phyloP scores from a whole-genome alignment of 768 basidiomycete genomes.

The Russula sp. region DNA sequence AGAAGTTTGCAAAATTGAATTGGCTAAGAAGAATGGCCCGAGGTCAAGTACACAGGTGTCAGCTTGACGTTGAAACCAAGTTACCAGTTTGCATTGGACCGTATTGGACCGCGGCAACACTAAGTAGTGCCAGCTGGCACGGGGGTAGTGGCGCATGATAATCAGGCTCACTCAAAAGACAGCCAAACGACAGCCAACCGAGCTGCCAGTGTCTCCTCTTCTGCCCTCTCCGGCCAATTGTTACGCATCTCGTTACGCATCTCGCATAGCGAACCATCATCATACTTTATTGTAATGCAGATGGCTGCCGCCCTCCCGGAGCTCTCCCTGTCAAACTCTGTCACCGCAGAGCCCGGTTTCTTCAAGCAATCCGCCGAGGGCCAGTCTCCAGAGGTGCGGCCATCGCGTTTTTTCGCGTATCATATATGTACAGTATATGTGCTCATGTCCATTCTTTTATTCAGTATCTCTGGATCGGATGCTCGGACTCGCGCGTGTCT shows the following conservation, averaged over 20 bases:
- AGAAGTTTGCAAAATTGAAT: too few relatives aligned
- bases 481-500: slow-evolving; percentile 80
- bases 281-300: not conserved
- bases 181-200: too few relatives aligned
- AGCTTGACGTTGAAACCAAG: too few relatives aligned
- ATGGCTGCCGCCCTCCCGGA: slow-evolving; percentile 25
- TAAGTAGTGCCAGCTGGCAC: too few relatives aligned
- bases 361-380: slow-evolving; percentile 53
- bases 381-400: slow-evolving; percentile 55
- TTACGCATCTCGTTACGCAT: too few relatives aligned
- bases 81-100: too few relatives aligned
- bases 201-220: not conserved
- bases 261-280: not conserved
- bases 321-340: slow-evolving; percentile 45
- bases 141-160: too few relatives aligned
- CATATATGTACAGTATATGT: too few relatives aligned
- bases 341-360: slow-evolving; percentile 50
- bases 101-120: too few relatives aligned
- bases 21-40: too few relatives aligned
- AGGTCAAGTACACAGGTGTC: too few relatives aligned
- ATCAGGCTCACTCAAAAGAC: too few relatives aligned
- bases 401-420: not conserved
- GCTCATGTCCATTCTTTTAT: not conserved
- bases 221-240: not conserved
- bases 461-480: slow-evolving; percentile 73